Base-by-base conservation (phyloP, 2,329 filamentous ascomycete genomes). In the Colletotrichum kahawae region DNA sequence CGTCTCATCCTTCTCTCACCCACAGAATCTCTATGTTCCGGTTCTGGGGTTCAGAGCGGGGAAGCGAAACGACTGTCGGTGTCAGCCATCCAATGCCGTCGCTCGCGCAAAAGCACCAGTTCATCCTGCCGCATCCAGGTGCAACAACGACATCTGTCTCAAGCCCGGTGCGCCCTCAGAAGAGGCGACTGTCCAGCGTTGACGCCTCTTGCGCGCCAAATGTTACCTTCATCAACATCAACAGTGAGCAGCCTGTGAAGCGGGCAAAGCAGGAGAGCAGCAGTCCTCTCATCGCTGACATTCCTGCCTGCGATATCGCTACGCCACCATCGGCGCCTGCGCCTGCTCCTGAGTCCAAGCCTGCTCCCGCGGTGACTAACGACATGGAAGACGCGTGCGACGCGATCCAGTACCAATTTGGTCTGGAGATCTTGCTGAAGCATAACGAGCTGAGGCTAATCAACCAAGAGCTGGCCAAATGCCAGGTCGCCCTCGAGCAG, bases 401-500 rank as follows among this genome's bases (percentile, higher is more conserved):
- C 79, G 90, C 90, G 43, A 94, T 98, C 82, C 93, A 95, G 82
- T 92, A 95, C 77, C 94, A 98, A 84, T 93, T 98, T 83, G 95
- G 95, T 81, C 91, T 97, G 78, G 96, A 98, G 86, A 96, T 98
- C 68, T 87, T 98, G 77, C 87, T 97, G 82, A 98, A 98, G 88
- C 97, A 99, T 85, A 93, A 97, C 81, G 97, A 99, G 87, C 87
- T 98, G 75, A 95, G 96, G 72, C 89, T 98, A 79, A 98, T 98
- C 83, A 95, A 98, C 82, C 95, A 98, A 85, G 97, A 98, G 86
- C 90, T 98, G 78, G 96, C 95, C 78, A 98, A 98, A 87, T 98
- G 96, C 82, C 96, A 98, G 86, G 88, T 96, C 77, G 95, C 96
- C 13, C 89, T 98, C 79, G 97, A 99, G 85, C 97, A 98, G 86